These are phyloP conservation scores for Brassica juncea DNA, from an alignment of 345 rosid genomes.

Conservation along the genomic window DNA sequence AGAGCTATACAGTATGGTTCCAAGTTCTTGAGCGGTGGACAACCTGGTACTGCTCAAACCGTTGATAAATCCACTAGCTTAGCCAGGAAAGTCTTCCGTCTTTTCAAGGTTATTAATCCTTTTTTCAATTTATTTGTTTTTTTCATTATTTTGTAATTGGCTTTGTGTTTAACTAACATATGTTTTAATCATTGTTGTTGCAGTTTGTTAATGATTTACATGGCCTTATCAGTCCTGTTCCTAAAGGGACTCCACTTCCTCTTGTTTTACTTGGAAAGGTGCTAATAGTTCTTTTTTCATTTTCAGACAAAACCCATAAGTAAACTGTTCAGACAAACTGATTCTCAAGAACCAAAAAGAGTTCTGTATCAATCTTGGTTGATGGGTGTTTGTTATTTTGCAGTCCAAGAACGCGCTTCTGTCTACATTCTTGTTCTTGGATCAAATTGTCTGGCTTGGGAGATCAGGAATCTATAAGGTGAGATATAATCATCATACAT, in stretches of 20 bases:
- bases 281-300: neutral
- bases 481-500: neutral
- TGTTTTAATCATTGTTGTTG: constrained; percentile 20
- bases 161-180: neutral
- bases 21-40: constrained; percentile 79
- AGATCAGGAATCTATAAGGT: constrained; percentile 96
- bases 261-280: constrained; percentile 94
- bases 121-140: neutral
- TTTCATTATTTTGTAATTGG: neutral
- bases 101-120: constrained; percentile 61
- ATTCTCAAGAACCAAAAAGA: neutral
- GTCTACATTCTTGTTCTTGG: constrained; percentile 93
- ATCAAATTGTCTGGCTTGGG: constrained; percentile 97
- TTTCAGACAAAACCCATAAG: neutral
- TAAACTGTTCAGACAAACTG: neutral
- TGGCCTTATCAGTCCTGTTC: constrained; percentile 82
- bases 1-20: constrained; percentile 99
- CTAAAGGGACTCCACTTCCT: constrained; percentile 93
- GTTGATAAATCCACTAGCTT: constrained; percentile 94
- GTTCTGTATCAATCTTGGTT: constrained; percentile 25
- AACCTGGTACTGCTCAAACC: constrained; percentile 91
- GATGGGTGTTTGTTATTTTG: neutral
- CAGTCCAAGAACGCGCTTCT: constrained; percentile 94
- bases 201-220: constrained; percentile 97
- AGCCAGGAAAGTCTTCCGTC: constrained; percentile 97